Conservation (phyloP, 1,284 basidiomycete genomes). For the Sporisorium scitamineum region DNA sequence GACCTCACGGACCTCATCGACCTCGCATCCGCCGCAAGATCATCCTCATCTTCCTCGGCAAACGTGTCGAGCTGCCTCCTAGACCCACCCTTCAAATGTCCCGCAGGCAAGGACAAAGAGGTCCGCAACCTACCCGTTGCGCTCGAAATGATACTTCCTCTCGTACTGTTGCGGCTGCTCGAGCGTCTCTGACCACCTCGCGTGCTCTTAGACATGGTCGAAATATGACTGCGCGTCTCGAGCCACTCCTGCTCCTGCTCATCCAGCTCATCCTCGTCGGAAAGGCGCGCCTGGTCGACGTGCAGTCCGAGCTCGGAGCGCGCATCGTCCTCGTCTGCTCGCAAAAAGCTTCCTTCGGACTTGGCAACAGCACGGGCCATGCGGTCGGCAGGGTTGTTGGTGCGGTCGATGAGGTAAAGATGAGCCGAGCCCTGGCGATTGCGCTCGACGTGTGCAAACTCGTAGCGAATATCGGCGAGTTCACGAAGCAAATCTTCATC, state of each 20-base stretch:
- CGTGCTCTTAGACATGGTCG: constrained; percentile 17
- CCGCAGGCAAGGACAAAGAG: constrained; percentile 35
- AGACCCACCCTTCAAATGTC: constrained; percentile 15
- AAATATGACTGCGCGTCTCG: constrained; percentile 33
- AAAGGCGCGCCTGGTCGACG: constrained; percentile 22
- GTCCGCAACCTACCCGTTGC: constrained; percentile 32
- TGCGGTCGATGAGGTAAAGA: constrained; percentile 61
- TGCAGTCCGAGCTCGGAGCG: constrained; percentile 29
- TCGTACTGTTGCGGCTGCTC: constrained; percentile 25
- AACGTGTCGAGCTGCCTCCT: constrained; percentile 42
- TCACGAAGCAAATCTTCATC: constrained; percentile 63
- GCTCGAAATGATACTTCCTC: constrained; percentile 36
- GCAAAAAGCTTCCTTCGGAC: constrained; percentile 30
- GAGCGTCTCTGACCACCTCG: constrained; percentile 3
- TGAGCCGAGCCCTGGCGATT: constrained; percentile 50
- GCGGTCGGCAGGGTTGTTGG: constrained; percentile 57
- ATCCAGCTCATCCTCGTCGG: constrained; percentile 23
- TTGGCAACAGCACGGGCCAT: constrained; percentile 54
- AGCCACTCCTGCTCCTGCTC: constrained; percentile 34
- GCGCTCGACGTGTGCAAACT: constrained; percentile 49
- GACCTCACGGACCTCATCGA: constrained; percentile 26
- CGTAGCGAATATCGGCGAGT: constrained; percentile 56
- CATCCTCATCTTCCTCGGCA: constrained; percentile 41
- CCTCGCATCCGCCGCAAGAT: constrained; percentile 22
- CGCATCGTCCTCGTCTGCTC: constrained; percentile 21